Evolutionary conservation across 2,329 filamentous ascomycete genomes (phyloP).

Genomic region (Trichoderma sp.): DNA sequence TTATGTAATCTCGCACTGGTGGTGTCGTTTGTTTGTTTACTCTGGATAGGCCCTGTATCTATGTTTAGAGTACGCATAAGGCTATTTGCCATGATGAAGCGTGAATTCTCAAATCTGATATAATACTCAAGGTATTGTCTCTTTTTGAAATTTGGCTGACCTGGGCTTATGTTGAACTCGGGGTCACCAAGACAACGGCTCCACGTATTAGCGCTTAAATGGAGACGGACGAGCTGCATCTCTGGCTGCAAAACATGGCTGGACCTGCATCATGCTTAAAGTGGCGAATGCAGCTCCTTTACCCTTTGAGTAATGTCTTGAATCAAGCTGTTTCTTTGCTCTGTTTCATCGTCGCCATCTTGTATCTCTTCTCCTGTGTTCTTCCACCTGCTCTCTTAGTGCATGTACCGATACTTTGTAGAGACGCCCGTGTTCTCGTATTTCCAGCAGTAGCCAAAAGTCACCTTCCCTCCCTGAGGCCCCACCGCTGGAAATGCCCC

Average conservation of each 20-base stretch:
- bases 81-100: not conserved
- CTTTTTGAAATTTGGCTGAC: too few species aligned
- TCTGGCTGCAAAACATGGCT: not conserved
- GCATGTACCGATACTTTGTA: not conserved
- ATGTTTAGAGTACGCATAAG: not conserved
- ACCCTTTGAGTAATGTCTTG: too few species aligned
- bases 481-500: not conserved
- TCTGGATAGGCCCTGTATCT: not conserved
- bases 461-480: slow-evolving; percentile 11
- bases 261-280: not conserved
- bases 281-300: not conserved
- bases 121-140: not conserved
- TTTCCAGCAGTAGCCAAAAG: not conserved
- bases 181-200: not conserved
- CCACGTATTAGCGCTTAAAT: not conserved
- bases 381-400: not conserved
- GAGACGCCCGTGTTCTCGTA: slow-evolving; percentile 2
- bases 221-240: not conserved
- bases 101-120: not conserved
- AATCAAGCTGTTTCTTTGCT: too few species aligned
- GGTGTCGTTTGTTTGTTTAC: not conserved
- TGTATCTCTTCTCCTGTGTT: not conserved
- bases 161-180: not conserved
- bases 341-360: too few species aligned
- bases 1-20: not conserved